A percentile compares a stretch with the other conserved stretches of the same genome.
phyloP scores from a whole-genome alignment of 2,329 filamentous ascomycete genomes.

The Ascochyta fabae region DNA sequence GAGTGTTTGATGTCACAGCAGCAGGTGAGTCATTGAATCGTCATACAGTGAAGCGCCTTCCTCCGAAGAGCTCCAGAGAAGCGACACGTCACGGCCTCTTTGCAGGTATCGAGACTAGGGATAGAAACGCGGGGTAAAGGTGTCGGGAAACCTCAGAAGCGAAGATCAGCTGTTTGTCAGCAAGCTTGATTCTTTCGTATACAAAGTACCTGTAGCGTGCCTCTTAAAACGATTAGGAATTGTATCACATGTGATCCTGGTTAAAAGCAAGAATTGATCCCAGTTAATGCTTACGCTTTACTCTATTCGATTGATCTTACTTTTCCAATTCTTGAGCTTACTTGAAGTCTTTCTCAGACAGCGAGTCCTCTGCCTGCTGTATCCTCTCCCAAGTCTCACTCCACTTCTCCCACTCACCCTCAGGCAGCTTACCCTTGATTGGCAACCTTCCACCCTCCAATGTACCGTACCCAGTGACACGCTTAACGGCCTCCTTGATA shows the following conservation, averaged over 20 bases:
- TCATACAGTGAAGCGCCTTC: neutral
- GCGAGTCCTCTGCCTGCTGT: conserved; percentile 39
- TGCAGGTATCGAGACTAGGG: neutral
- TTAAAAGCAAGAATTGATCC: too few species aligned
- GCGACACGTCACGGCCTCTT: neutral
- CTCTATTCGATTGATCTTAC: neutral
- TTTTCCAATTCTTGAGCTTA: neutral
- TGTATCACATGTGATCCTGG: too few species aligned
- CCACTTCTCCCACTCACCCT: conserved; percentile 63
- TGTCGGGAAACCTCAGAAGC: neutral
- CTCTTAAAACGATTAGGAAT: too few species aligned
- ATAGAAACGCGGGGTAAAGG: conserved; percentile 7
- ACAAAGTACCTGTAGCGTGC: neutral
- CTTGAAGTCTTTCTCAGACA: conserved; percentile 36
- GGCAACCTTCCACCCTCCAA: conserved; percentile 66
- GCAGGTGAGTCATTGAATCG: neutral
- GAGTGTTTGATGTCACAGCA: neutral
- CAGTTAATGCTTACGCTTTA: neutral
- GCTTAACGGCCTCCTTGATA: conserved; percentile 68
- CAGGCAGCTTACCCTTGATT: conserved; percentile 63
- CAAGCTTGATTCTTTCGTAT: neutral
- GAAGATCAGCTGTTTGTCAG: neutral
- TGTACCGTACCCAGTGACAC: conserved; percentile 66
- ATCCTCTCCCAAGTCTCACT: conserved; percentile 40
- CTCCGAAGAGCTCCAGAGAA: neutral